Conservation (phyloP, 2,329 filamentous ascomycete genomes). For the Cadophora gregata region DNA sequence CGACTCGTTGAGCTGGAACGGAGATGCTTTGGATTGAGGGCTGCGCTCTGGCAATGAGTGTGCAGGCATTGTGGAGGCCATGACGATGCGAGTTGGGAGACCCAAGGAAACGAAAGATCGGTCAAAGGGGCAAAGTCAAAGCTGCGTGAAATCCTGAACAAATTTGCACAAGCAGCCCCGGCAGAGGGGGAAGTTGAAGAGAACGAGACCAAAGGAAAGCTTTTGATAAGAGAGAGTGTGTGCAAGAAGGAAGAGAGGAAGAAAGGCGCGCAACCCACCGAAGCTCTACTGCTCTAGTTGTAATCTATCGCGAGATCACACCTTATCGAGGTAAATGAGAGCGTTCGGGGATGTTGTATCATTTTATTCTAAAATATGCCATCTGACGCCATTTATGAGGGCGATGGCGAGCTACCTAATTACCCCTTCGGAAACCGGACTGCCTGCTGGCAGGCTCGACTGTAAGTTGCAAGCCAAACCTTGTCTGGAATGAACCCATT, state of each 20-base stretch:
- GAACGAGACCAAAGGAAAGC: neutral
- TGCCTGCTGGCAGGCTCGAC: conserved; percentile 13
- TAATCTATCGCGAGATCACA: conserved; percentile 15
- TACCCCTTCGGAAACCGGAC: conserved; percentile 9
- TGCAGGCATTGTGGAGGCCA: conserved; percentile 3
- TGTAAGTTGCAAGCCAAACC: conserved; percentile 17
- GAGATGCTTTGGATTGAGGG: neutral
- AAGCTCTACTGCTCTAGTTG: conserved; percentile 15
- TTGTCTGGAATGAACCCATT: conserved; percentile 11
- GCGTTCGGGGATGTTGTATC: conserved; percentile 26
- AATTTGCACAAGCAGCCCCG: neutral
- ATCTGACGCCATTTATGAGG: conserved; percentile 29
- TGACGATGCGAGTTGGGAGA: neutral
- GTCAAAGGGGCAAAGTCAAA: neutral
- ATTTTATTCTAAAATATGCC: conserved; percentile 33
- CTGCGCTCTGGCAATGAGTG: neutral
- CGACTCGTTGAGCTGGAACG: conserved; percentile 8
- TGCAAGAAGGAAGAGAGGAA: neutral
- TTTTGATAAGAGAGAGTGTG: neutral
- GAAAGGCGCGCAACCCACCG: conserved; percentile 11
- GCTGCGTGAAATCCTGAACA: neutral
- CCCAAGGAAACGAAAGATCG: neutral
- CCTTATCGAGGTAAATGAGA: conserved; percentile 13
- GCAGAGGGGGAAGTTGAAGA: neutral
- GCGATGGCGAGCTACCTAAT: conserved; percentile 29